These are phyloP conservation scores for Fusarium sp. DNA, from an alignment of 2,329 filamentous ascomycete genomes.

Conservation along the genomic window DNA sequence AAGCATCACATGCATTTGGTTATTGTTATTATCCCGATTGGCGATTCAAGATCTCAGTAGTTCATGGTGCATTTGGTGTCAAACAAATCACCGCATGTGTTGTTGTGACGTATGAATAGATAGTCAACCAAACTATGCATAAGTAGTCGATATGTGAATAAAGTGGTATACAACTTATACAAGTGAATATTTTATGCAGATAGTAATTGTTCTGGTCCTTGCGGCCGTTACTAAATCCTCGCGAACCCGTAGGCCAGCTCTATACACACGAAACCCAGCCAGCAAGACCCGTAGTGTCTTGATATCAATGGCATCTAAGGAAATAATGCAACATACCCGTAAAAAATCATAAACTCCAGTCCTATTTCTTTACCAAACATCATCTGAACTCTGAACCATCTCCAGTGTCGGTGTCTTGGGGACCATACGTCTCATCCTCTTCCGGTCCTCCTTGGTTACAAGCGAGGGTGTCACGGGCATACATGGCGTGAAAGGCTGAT, in stretches of 20 bases:
- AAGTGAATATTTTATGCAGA: slow-evolving; percentile 28
- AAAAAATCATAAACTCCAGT: slow-evolving; percentile 18
- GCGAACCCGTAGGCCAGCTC: slow-evolving; percentile 21
- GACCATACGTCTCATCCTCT: slow-evolving; percentile 74
- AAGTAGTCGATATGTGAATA: background rate
- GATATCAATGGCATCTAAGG: slow-evolving; percentile 46
- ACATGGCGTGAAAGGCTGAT: slow-evolving; percentile 82
- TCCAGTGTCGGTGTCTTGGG: slow-evolving; percentile 73
- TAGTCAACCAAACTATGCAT: background rate
- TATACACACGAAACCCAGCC: slow-evolving; percentile 19
- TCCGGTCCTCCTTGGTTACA: slow-evolving; percentile 77
- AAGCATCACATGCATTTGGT: slow-evolving; percentile 15
- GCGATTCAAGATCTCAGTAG: slow-evolving; percentile 20
- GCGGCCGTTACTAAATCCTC: slow-evolving; percentile 24
- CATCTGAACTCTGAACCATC: slow-evolving; percentile 72
- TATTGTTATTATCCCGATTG: slow-evolving; percentile 25
- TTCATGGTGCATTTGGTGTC: background rate
- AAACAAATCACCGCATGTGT: slow-evolving; percentile 9
- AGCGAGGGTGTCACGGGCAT: slow-evolving; percentile 83
- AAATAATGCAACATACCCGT: slow-evolving; percentile 31
- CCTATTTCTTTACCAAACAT: slow-evolving; percentile 70
- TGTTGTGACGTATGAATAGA: slow-evolving; percentile 4
- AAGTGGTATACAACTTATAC: slow-evolving; percentile 31
- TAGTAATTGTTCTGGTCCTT: slow-evolving; percentile 26
- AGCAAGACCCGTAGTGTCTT: slow-evolving; percentile 32